Conservation (phyloP, 345 rosid genomes). For the Eucalyptus marginata region DNA sequence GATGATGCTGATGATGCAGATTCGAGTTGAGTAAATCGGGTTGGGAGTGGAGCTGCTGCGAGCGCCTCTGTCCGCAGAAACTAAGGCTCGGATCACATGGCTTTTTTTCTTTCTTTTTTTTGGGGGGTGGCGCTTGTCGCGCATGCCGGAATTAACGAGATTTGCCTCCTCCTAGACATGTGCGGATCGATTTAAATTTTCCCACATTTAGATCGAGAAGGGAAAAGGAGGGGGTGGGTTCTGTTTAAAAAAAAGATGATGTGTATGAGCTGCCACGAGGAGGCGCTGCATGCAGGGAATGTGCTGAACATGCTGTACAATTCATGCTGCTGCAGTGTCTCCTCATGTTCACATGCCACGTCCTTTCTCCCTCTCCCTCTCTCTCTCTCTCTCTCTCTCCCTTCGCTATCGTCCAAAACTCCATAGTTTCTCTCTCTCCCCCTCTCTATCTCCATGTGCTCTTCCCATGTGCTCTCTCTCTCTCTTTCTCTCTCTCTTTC, state of each 20-base stretch:
- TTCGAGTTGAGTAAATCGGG: not conserved
- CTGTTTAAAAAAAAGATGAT: not conserved
- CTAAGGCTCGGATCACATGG: not conserved
- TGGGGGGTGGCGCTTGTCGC: not conserved
- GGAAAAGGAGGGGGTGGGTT: not conserved
- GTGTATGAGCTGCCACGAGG: not conserved
- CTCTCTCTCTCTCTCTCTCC: not conserved
- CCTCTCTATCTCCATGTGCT: not conserved
- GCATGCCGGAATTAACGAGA: not conserved
- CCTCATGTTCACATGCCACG: conserved; percentile 11
- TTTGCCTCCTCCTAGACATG: not conserved
- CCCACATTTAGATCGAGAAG: not conserved
- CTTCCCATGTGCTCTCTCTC: not conserved
- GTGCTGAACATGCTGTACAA: conserved; percentile 52
- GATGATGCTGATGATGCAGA: not conserved
- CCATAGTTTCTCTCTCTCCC: not conserved
- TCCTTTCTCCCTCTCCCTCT: not conserved
- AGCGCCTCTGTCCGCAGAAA: not conserved
- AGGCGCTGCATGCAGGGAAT: conserved; percentile 37
- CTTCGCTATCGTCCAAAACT: not conserved
- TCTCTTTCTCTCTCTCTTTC: not conserved
- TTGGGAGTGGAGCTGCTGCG: not conserved
- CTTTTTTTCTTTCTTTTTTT: not conserved
- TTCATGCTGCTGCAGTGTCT: conserved; percentile 35
- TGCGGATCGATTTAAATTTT: not conserved